A percentile compares a stretch with the other conserved stretches of the same genome.
phyloP scores from a whole-genome alignment of 177 flowering plant genomes.

The Vitis hybrid region DNA sequence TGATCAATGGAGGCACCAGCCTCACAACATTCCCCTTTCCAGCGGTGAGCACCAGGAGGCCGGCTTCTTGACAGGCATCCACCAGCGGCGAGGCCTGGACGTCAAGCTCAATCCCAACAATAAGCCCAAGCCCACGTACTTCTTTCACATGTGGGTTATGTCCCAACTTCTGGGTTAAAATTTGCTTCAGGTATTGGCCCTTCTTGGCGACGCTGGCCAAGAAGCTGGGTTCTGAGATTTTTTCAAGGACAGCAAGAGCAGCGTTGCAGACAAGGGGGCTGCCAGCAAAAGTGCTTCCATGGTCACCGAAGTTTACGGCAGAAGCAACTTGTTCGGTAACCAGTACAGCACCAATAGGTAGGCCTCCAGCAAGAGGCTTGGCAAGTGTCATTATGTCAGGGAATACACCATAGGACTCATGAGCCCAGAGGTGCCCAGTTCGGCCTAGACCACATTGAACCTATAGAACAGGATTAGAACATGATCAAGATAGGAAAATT shows the following conservation, averaged over 20 bases:
- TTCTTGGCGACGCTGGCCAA: slow-evolving; percentile 62
- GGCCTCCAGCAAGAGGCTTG: slow-evolving; percentile 91
- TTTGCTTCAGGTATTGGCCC: slow-evolving; percentile 54
- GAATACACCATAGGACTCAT: slow-evolving; percentile 65
- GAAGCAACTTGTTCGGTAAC: slow-evolving; percentile 70
- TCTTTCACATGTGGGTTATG: slow-evolving; percentile 67
- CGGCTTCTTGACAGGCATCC: slow-evolving; percentile 67
- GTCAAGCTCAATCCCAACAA: slow-evolving; percentile 83
- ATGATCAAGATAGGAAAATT: background rate
- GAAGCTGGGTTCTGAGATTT: slow-evolving; percentile 68
- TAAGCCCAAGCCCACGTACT: slow-evolving; percentile 73
- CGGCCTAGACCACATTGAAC: slow-evolving; percentile 93
- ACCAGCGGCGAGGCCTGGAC: slow-evolving; percentile 71
- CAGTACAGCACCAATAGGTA: slow-evolving; percentile 82
- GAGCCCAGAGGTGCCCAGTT: slow-evolving; percentile 82
- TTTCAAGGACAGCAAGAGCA: slow-evolving; percentile 66
- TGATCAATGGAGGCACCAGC: slow-evolving; percentile 81
- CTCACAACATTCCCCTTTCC: slow-evolving; percentile 95
- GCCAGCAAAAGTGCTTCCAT: slow-evolving; percentile 94
- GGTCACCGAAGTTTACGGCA: slow-evolving; percentile 72
- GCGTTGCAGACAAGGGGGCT: slow-evolving; percentile 70
- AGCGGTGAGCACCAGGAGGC: slow-evolving; percentile 67
- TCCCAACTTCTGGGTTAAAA: slow-evolving; percentile 53
- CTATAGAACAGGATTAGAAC: slow-evolving; percentile 24
- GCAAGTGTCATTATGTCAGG: slow-evolving; percentile 95